Percentiles rank a stretch among this genome's conserved stretches.
Conservation (phyloP, 2,329 filamentous ascomycete genomes). For the Botrytis byssoidea region DNA sequence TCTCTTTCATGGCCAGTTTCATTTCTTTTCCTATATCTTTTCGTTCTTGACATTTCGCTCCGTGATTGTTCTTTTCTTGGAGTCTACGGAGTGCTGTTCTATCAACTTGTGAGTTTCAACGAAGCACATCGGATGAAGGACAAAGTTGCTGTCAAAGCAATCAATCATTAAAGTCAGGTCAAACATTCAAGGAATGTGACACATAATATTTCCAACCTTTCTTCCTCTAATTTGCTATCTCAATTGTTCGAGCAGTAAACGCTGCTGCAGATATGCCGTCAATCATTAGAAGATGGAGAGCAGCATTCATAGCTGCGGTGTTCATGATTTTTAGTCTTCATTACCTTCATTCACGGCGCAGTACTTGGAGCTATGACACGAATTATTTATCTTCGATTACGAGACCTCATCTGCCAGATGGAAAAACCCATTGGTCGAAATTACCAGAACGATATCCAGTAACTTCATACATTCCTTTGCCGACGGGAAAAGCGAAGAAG, state of each 20-base stretch:
- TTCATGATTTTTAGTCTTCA: constrained; percentile 32
- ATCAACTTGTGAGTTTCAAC: background rate
- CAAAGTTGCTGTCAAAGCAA: constrained; percentile 13
- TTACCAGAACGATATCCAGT: constrained; percentile 36
- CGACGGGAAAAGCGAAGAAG: constrained; percentile 30
- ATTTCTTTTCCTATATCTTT: background rate
- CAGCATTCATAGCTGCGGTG: constrained; percentile 27
- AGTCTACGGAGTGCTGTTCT: background rate
- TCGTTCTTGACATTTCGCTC: background rate
- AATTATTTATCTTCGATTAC: constrained; percentile 24
- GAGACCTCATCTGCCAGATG: constrained; percentile 47
- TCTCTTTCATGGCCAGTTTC: background rate
- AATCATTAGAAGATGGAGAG: constrained; percentile 33
- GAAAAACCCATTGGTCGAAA: constrained; percentile 50
- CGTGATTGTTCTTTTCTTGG: background rate
- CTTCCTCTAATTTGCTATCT: background rate
- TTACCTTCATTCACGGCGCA: constrained; percentile 30
- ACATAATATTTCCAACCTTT: background rate
- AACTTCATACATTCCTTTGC: constrained; percentile 33
- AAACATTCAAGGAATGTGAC: constrained; percentile 15
- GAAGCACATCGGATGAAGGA: background rate
- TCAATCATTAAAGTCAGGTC: background rate
- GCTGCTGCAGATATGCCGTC: constrained; percentile 24
- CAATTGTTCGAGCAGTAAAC: background rate
- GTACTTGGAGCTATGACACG: constrained; percentile 26